phyloP scores from a whole-genome alignment of 2,329 filamentous ascomycete species.

The Fusarium lateritium region DNA sequence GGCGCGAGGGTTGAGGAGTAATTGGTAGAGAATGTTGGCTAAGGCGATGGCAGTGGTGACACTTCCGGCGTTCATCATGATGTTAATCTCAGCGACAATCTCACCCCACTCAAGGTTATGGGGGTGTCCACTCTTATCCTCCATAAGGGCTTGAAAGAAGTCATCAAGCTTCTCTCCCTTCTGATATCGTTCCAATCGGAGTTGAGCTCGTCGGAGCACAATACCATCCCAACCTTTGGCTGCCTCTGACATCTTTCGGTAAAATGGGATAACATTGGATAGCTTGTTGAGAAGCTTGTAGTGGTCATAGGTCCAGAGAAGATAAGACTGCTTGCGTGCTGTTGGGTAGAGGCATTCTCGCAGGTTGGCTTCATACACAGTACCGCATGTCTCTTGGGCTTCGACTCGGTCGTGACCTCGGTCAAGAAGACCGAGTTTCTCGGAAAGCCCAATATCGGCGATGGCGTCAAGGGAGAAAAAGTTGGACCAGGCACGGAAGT shows the following conservation, averaged over 20 bases:
- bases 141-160: conserved; percentile 71
- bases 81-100: conserved; percentile 69
- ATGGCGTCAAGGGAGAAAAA: conserved; percentile 71
- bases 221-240: conserved; percentile 58
- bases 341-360: conserved; percentile 66
- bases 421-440: conserved; percentile 66
- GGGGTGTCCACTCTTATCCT: conserved; percentile 58
- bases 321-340: conserved; percentile 63
- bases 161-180: conserved; percentile 70
- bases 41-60: conserved; percentile 66
- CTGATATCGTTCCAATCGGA: conserved; percentile 38
- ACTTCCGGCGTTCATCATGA: conserved; percentile 68
- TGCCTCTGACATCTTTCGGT: conserved; percentile 33
- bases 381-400: conserved; percentile 61
- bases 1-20: conserved; percentile 61
- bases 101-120: conserved; percentile 68
- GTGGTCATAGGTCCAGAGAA: conserved; percentile 68
- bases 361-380: conserved; percentile 61
- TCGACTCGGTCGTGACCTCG: conserved; percentile 61
- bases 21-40: conserved; percentile 66
- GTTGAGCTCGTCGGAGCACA: conserved; percentile 57
- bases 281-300: conserved; percentile 65
- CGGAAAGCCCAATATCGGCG: conserved; percentile 67
- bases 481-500: conserved; percentile 66
- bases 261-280: conserved; percentile 63